A percentile compares a stretch with the other conserved stretches of the same genome.
Evolutionary conservation across 306 rosid genomes (phyloP).

Genomic region (Parietaria judaica): DNA sequence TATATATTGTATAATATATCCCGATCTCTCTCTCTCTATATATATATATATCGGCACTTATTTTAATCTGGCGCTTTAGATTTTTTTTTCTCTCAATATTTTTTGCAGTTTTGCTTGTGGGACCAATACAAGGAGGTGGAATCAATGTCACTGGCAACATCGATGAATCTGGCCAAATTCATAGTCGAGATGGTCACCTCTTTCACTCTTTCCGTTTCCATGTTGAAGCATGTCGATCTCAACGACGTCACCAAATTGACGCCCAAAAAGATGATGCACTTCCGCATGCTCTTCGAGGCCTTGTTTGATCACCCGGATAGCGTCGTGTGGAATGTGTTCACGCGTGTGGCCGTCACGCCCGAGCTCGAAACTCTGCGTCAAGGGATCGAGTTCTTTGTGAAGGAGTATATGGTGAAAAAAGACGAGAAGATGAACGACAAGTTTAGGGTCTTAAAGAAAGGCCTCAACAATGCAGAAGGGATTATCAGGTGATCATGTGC

Average conservation of each 20-base stretch:
- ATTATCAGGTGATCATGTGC: constrained; percentile 40
- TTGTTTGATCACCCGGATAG: constrained; percentile 54
- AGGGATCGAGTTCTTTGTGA: constrained; percentile 60
- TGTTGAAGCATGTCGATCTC: constrained; percentile 59
- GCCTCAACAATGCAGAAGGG: constrained; percentile 69
- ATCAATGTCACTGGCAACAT: constrained; percentile 58
- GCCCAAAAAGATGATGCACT: constrained; percentile 73
- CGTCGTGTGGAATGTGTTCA: constrained; percentile 65
- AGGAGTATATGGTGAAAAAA: constrained; percentile 53
- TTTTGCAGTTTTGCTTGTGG: constrained; percentile 80
- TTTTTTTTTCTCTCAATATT: not conserved
- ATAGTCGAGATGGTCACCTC: constrained; percentile 75
- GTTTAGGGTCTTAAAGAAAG: constrained; percentile 61
- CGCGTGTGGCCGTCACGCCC: constrained; percentile 60
- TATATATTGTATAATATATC: too few species aligned
- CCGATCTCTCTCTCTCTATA: too few species aligned
- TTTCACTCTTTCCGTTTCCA: constrained; percentile 69
- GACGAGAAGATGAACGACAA: constrained; percentile 36
- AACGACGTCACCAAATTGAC: constrained; percentile 50
- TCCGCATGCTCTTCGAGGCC: constrained; percentile 73
- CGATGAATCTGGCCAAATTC: constrained; percentile 78
- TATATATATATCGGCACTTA: not conserved
- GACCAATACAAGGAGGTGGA: constrained; percentile 82
- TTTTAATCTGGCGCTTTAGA: not conserved
- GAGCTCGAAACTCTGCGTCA: constrained; percentile 67